Conservation (phyloP, 2,329 filamentous ascomycete species). For the Curvularia lunata region DNA sequence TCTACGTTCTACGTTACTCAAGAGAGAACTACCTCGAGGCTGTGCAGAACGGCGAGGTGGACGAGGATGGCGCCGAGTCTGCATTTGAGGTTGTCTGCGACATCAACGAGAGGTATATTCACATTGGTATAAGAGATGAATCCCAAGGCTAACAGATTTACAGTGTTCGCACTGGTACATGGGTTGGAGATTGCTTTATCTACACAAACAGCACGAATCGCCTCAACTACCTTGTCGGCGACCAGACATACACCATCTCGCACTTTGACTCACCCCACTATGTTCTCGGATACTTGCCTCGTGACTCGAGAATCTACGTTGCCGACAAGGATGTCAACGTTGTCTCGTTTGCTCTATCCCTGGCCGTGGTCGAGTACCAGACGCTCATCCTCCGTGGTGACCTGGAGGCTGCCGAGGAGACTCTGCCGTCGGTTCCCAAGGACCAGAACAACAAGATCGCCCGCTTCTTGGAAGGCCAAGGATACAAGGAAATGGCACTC, state of each 20-base stretch:
- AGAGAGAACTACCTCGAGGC: constrained; percentile 87
- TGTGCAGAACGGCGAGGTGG: constrained; percentile 79
- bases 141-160: constrained; percentile 19
- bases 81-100: constrained; percentile 97
- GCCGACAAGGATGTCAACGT: constrained; percentile 94
- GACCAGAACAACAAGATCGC: constrained; percentile 98
- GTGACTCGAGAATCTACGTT: constrained; percentile 94
- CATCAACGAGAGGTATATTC: constrained; percentile 80
- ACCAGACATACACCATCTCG: constrained; percentile 96
- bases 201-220: constrained; percentile 98
- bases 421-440: constrained; percentile 82
- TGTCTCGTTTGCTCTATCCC: constrained; percentile 86
- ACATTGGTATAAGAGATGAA: constrained; percentile 20
- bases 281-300: constrained; percentile 90
- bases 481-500: constrained; percentile 92
- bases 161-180: constrained; percentile 90
- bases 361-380: constrained; percentile 95
- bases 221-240: constrained; percentile 95
- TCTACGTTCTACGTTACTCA: constrained; percentile 92
- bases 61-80: constrained; percentile 90
- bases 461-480: constrained; percentile 94
- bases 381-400: constrained; percentile 93
- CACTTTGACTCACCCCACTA: constrained; percentile 98
- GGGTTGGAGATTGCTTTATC: constrained; percentile 98
- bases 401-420: constrained; percentile 86